Evolutionary conservation across 352 stramenopile genomes (phyloP).

Genomic region (Phytophthora palmivora): DNA sequence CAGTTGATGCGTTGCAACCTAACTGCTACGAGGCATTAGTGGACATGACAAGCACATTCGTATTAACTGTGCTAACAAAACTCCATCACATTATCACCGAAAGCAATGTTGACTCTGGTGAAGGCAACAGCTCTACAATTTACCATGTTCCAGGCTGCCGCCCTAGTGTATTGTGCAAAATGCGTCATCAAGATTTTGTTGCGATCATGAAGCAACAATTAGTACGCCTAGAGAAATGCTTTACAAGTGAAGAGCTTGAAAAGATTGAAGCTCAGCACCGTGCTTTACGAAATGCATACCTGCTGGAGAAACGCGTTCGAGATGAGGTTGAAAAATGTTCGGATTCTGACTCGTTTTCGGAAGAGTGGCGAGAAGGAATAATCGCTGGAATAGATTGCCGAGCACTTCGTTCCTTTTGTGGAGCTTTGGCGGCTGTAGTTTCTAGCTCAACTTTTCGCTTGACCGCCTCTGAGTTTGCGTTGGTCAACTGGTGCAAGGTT

Average conservation of each 20-base stretch:
- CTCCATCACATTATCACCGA: constrained; percentile 26
- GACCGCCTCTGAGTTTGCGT: constrained; percentile 11
- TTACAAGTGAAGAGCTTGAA: constrained; percentile 28
- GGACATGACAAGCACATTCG: constrained; percentile 27
- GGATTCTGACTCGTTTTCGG: constrained; percentile 19
- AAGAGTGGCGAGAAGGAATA: constrained; percentile 23
- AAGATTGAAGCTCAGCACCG: constrained; percentile 33
- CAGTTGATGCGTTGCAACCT: constrained; percentile 16
- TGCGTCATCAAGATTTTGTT: constrained; percentile 38
- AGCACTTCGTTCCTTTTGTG: constrained; percentile 28
- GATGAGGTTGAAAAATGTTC: constrained; percentile 23
- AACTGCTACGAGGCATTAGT: constrained; percentile 18
- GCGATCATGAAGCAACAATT: constrained; percentile 20
- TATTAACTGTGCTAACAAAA: constrained; percentile 28
- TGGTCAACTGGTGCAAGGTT: constrained; percentile 36
- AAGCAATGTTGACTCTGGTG: constrained; percentile 1
- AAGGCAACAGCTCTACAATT: background rate
- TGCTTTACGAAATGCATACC: constrained; percentile 28
- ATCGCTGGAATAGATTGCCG: constrained; percentile 23
- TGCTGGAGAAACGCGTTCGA: constrained; percentile 24
- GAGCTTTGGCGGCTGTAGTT: constrained; percentile 22
- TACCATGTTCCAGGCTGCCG: constrained; percentile 17
- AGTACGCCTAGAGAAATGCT: constrained; percentile 19
- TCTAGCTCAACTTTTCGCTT: background rate
- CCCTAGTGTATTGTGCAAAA: constrained; percentile 26